phyloP scores from a whole-genome alignment of 202 grass and related monocot genomes.

The Eragrostis tef region DNA sequence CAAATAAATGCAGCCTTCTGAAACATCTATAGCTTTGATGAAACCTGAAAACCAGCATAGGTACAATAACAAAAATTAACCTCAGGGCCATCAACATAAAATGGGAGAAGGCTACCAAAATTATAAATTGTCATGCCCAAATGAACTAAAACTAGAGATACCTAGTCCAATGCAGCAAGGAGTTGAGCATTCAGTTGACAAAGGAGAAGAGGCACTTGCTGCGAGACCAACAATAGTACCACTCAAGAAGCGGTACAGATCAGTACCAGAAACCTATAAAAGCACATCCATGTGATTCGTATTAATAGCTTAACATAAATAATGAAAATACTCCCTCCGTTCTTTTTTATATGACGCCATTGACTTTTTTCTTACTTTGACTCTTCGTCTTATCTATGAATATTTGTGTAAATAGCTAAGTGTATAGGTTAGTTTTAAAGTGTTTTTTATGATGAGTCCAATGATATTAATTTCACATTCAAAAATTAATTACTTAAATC shows the following conservation, averaged over 20 bases:
- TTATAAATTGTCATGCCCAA: neutral
- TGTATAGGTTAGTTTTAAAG: too few relatives aligned
- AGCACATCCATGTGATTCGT: constrained; percentile 8
- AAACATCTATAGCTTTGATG: constrained; percentile 62
- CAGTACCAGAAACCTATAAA: constrained; percentile 49
- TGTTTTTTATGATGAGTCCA: too few relatives aligned
- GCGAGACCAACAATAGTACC: constrained; percentile 68
- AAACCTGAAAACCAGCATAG: constrained; percentile 56
- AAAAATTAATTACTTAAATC: too few relatives aligned
- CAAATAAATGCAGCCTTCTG: constrained; percentile 55
- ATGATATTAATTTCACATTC: too few relatives aligned
- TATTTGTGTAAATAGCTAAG: too few relatives aligned
- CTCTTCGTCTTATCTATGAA: too few relatives aligned
- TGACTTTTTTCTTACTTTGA: too few relatives aligned
- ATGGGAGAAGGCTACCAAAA: constrained; percentile 6
- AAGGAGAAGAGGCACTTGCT: constrained; percentile 49
- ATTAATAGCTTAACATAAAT: constrained; percentile 32
- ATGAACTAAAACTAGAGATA: constrained; percentile 35
- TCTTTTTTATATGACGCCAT: too few relatives aligned
- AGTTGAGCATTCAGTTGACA: constrained; percentile 48
- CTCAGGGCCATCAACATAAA: neutral
- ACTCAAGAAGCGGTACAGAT: constrained; percentile 44
- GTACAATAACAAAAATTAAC: constrained; percentile 24
- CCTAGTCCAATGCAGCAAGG: constrained; percentile 78
- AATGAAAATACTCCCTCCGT: too few relatives aligned